A percentile compares a stretch with the other conserved stretches of the same genome.
These are phyloP conservation scores for Penicillium paneum DNA, from an alignment of 2,329 filamentous ascomycete genomes.

Conservation along the genomic window DNA sequence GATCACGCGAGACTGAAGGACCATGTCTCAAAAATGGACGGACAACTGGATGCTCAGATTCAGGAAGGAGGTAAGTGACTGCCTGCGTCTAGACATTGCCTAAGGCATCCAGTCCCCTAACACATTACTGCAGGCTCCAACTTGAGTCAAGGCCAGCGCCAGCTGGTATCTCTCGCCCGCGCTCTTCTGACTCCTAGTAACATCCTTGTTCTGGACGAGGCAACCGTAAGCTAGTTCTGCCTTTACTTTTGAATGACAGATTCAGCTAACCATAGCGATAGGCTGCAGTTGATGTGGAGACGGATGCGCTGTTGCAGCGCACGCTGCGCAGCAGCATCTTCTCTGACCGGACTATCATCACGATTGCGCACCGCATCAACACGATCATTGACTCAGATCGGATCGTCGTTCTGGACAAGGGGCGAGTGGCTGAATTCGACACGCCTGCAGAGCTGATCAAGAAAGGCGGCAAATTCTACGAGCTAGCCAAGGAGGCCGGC, in stretches of 20 bases:
- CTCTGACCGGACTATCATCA: conserved; percentile 91
- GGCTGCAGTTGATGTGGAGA: conserved; percentile 68
- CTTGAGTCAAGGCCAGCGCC: conserved; percentile 88
- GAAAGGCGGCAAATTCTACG: conserved; percentile 76
- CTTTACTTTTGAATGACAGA: background rate
- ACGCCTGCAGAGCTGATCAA: conserved; percentile 74
- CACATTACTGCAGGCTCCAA: conserved; percentile 67
- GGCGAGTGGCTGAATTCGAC: conserved; percentile 88
- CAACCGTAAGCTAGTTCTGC: conserved; percentile 61
- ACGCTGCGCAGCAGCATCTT: conserved; percentile 67
- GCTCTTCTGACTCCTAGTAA: conserved; percentile 94
- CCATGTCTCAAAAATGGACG: conserved; percentile 79
- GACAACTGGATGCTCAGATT: conserved; percentile 83
- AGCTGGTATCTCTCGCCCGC: conserved; percentile 88
- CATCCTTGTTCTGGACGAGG: conserved; percentile 94
- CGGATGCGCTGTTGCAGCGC: conserved; percentile 62
- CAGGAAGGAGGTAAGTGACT: conserved; percentile 81
- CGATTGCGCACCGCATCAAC: conserved; percentile 96
- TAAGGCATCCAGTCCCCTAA: conserved; percentile 3
- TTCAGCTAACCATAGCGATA: conserved; percentile 29
- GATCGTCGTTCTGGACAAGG: conserved; percentile 89
- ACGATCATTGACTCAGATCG: conserved; percentile 87
- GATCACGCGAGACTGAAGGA: conserved; percentile 94
- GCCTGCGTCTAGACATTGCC: background rate
- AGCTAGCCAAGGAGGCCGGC: conserved; percentile 86